These are phyloP conservation scores for Epipyxis sp. DNA, from an alignment of 108 stramenopile species.

Conservation along the genomic window DNA sequence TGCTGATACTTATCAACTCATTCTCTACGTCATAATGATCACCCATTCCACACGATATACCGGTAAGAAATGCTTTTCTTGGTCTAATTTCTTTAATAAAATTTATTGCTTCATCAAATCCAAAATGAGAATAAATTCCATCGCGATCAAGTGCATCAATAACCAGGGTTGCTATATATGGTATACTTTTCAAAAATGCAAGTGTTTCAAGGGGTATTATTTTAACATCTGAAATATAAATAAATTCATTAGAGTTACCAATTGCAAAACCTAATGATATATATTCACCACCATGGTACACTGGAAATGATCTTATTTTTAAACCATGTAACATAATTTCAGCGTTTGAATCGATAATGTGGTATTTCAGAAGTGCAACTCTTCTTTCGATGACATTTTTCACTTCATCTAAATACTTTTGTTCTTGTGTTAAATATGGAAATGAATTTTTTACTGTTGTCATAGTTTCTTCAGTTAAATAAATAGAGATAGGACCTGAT, in stretches of 20 bases:
- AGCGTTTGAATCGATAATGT: not conserved
- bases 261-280: constrained; percentile 46
- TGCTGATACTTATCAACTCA: constrained; percentile 7
- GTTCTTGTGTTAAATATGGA: constrained; percentile 3
- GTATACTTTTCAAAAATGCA: constrained; percentile 25
- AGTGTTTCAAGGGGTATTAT: constrained; percentile 41
- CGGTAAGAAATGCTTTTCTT: constrained; percentile 27
- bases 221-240: constrained; percentile 46
- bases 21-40: constrained; percentile 38
- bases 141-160: constrained; percentile 36
- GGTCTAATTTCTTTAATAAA: constrained; percentile 31
- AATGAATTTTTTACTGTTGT: not conserved
- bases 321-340: constrained; percentile 2
- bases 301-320: constrained; percentile 29
- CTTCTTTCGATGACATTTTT: constrained; percentile 20
- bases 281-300: constrained; percentile 45
- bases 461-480: constrained; percentile 11
- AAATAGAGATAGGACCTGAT: constrained; percentile 22
- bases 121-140: constrained; percentile 13
- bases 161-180: constrained; percentile 35
- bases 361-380: constrained; percentile 1
- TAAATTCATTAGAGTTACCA: constrained; percentile 31
- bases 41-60: constrained; percentile 34
- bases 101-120: constrained; percentile 36
- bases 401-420: constrained; percentile 18